A percentile compares a stretch with the other conserved stretches of the same genome.
Evolutionary conservation across 176 grass and related monocot genomes (phyloP).

Genomic region (Dactylis glomerata): DNA sequence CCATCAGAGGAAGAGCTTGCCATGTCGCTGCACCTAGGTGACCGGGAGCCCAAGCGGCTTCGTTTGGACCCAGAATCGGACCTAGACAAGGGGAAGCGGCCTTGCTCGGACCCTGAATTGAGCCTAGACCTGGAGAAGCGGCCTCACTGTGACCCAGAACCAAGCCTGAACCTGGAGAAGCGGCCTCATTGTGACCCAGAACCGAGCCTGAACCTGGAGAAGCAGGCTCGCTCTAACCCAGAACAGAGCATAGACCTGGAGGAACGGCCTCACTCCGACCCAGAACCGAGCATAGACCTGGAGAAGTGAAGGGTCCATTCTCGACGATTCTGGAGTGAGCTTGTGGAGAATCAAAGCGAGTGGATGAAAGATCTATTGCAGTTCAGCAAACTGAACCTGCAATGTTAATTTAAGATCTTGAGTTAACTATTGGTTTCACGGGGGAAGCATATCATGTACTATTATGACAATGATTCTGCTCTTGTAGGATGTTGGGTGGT

Average conservation of each 20-base stretch:
- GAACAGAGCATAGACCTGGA: conserved; percentile 50
- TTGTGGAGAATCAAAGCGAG: neutral
- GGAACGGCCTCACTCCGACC: neutral
- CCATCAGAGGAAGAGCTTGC: conserved; percentile 78
- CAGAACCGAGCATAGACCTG: neutral
- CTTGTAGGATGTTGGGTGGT: conserved; percentile 29
- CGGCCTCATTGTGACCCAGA: conserved; percentile 39
- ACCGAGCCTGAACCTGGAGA: conserved; percentile 55
- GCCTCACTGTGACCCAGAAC: neutral
- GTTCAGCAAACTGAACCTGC: conserved; percentile 32
- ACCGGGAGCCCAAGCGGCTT: conserved; percentile 69
- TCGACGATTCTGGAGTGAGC: neutral
- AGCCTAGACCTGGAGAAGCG: conserved; percentile 48
- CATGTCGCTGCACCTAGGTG: conserved; percentile 76
- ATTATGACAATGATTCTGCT: conserved; percentile 30
- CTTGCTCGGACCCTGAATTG: conserved; percentile 27
- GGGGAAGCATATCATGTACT: conserved; percentile 21
- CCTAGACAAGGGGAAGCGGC: conserved; percentile 67
- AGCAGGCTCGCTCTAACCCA: conserved; percentile 42
- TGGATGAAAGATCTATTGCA: conserved; percentile 4
- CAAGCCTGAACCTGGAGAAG: conserved; percentile 27
- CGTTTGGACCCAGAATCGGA: conserved; percentile 34
- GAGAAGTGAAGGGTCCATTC: conserved; percentile 37
- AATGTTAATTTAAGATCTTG: conserved; percentile 4
- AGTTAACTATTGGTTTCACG: conserved; percentile 15